phyloP scores from a whole-genome alignment of 345 rosid genomes.

The Cardamine occulta region DNA sequence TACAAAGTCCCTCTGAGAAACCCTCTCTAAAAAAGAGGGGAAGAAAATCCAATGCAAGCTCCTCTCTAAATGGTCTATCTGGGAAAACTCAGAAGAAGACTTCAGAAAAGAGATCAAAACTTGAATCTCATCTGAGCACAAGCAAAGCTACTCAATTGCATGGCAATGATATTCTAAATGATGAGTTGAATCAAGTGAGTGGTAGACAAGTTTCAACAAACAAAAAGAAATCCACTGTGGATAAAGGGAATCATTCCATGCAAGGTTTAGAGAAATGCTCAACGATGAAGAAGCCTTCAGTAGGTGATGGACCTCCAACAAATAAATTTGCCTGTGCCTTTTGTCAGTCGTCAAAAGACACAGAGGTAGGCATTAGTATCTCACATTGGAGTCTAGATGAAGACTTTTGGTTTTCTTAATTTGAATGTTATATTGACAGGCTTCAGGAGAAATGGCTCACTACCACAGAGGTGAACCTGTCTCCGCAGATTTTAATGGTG shows the following conservation, averaged over 20 bases:
- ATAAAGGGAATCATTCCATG: slow-evolving; percentile 12
- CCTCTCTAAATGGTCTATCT: slow-evolving; percentile 20
- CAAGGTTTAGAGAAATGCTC: slow-evolving; percentile 36
- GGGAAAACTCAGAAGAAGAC: slow-evolving; percentile 36
- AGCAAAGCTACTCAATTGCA: slow-evolving; percentile 25
- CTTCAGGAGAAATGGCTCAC: slow-evolving; percentile 83
- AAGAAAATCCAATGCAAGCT: slow-evolving; percentile 32
- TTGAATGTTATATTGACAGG: slow-evolving; percentile 48
- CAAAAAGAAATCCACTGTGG: slow-evolving; percentile 26
- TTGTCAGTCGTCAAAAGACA: slow-evolving; percentile 68
- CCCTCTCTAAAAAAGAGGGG: slow-evolving; percentile 23
- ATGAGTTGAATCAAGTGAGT: slow-evolving; percentile 40
- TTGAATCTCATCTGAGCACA: slow-evolving; percentile 34
- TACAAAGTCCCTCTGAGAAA: background rate
- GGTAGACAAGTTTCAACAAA: slow-evolving; percentile 28
- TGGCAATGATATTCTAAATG: slow-evolving; percentile 35
- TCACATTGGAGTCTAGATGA: slow-evolving; percentile 9
- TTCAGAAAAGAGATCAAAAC: slow-evolving; percentile 29
- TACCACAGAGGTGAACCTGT: slow-evolving; percentile 70
- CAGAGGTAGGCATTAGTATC: slow-evolving; percentile 60
- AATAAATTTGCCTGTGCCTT: slow-evolving; percentile 61
- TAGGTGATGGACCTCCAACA: slow-evolving; percentile 42
- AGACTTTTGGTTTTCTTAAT: background rate
- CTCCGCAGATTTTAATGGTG: slow-evolving; percentile 56
- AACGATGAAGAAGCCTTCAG: slow-evolving; percentile 36